phyloP scores from a whole-genome alignment of 257 asterid species.

The Lycium ferocissimum region DNA sequence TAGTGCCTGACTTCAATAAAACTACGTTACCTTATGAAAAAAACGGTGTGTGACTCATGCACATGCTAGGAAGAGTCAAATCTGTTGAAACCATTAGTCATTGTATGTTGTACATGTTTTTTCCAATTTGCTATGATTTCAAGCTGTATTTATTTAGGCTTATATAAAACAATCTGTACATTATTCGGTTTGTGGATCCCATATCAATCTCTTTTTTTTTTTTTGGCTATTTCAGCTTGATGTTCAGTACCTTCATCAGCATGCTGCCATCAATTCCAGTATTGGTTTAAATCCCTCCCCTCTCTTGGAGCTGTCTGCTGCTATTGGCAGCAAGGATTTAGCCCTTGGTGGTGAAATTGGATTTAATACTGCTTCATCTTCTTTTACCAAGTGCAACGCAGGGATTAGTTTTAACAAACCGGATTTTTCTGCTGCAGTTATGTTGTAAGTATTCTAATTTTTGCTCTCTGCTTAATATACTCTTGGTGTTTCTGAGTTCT shows the following conservation, averaged over 20 bases:
- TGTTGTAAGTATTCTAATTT: conserved; percentile 54
- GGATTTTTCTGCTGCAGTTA: conserved; percentile 77
- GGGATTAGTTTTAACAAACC: conserved; percentile 80
- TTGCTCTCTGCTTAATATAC: conserved; percentile 23
- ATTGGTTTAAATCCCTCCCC: conserved; percentile 83
- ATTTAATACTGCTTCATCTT: conserved; percentile 73
- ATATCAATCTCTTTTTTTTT: neutral
- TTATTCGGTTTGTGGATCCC: conserved; percentile 4
- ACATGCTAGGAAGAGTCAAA: neutral
- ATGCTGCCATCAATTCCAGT: conserved; percentile 77
- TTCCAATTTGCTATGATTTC: neutral
- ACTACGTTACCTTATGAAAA: neutral
- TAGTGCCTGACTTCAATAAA: neutral
- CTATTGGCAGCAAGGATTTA: conserved; percentile 66
- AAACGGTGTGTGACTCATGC: neutral
- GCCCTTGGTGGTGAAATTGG: conserved; percentile 82
- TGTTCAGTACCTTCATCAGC: conserved; percentile 70
- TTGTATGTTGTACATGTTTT: neutral
- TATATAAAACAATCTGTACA: neutral
- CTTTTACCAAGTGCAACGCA: conserved; percentile 78
- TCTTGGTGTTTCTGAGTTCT: neutral
- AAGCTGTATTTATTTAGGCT: neutral
- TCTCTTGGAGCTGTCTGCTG: conserved; percentile 74
- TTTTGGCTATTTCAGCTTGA: conserved; percentile 65
- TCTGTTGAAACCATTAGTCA: neutral